Evolutionary conservation across 2,329 filamentous ascomycete species (phyloP), one percentile per base, ranked within the genome.

Genomic region (Coniochaeta hoffmannii): DNA sequence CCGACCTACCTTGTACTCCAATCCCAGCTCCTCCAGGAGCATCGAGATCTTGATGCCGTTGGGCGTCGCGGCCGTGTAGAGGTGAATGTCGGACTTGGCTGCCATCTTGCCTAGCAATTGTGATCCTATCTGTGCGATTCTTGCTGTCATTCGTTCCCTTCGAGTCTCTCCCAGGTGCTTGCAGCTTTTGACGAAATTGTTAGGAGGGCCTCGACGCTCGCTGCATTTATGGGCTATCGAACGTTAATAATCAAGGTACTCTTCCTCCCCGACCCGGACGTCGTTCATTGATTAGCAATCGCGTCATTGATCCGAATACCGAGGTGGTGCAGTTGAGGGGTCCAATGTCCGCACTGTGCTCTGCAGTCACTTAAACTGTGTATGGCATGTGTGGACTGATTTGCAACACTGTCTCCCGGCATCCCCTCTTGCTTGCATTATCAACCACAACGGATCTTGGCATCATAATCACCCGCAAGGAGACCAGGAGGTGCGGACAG

Each of bases 31-130:
- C 73, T 95, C 90, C 15, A 97, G 76, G 10, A 89, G 80, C 61
- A 96, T 96, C 56, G 89, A 91, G 59, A 90, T 82, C 71, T 96
- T 96, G 78, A 94, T 88, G 60, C 91, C 90, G 72, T 96, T 96
- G 49, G 92, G 90, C 53, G 92, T 96, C 65, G 85, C 81, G 12
- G 81, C 79, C 12, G 90, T 96, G 75, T 94, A 95, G 30, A 96
- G 82, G 44, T 85, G 87, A 64, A 96, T 90, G 62, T 88, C 77
- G 6, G 87, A 77, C 70, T 72, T 68, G 54, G 65, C 62, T 19
- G 74, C 66, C 75, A 78, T 79, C 34, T 66, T 76, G 63, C 30
- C 31, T 31, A 65, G 50, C 24, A 53, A 31, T 56, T 60, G 60
- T 41, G 15, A 59, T 49, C 49, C 49, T 19, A 53, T 35, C 34